Evolutionary conservation across 2,329 filamentous ascomycete species (phyloP).

Genomic region (Shiraia sp.): DNA sequence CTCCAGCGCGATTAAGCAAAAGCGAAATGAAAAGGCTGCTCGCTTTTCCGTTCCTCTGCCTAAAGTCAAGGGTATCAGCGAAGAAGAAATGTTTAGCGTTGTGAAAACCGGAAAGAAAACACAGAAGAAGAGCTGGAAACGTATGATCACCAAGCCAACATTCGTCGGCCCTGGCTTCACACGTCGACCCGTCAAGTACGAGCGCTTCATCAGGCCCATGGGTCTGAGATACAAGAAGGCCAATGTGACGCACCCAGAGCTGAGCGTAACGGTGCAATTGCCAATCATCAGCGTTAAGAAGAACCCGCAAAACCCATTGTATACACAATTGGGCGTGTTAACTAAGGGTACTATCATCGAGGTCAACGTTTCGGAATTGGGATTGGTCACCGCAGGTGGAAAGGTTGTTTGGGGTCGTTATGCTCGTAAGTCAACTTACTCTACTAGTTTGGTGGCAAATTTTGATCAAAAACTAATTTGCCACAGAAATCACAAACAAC

Average conservation of each 20-base stretch:
- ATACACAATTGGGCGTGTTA: slow-evolving; percentile 89
- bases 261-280: slow-evolving; percentile 85
- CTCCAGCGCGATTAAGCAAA: slow-evolving; percentile 90
- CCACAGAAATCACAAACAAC: slow-evolving; percentile 38
- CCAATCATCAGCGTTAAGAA: slow-evolving; percentile 69
- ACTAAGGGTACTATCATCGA: slow-evolving; percentile 65
- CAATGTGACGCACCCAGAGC: slow-evolving; percentile 73
- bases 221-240: slow-evolving; percentile 80
- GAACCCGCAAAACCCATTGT: slow-evolving; percentile 85
- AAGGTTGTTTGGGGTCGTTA: slow-evolving; percentile 61
- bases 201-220: slow-evolving; percentile 52
- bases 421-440: slow-evolving; percentile 24
- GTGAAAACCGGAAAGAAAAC: slow-evolving; percentile 88
- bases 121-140: slow-evolving; percentile 78
- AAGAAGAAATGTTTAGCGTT: slow-evolving; percentile 96
- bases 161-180: slow-evolving; percentile 95
- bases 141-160: slow-evolving; percentile 77
- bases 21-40: slow-evolving; percentile 84
- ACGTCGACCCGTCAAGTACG: slow-evolving; percentile 78
- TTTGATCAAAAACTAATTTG: not conserved
- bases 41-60: slow-evolving; percentile 91
- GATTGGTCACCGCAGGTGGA: slow-evolving; percentile 85
- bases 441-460: not conserved
- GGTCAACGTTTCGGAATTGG: slow-evolving; percentile 91
- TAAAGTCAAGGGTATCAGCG: slow-evolving; percentile 89